phyloP scores from a whole-genome alignment of 108 stramenopile genomes.

The Fragilaria crotonensis region DNA sequence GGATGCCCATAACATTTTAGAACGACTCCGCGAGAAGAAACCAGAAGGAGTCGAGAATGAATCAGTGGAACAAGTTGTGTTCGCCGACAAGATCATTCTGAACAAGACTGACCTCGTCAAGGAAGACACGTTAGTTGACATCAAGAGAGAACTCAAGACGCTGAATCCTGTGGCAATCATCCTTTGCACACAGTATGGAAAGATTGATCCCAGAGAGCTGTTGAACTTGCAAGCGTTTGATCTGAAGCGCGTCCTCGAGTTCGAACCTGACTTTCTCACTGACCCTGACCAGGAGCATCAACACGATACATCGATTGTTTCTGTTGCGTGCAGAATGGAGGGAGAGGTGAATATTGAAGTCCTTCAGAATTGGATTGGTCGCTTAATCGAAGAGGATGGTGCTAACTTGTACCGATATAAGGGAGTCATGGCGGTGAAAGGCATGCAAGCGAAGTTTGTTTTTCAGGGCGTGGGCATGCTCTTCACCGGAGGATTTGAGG shows the following conservation, averaged over 20 bases:
- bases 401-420: constrained; percentile 91
- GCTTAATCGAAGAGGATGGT: constrained; percentile 70
- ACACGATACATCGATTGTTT: constrained; percentile 68
- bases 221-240: constrained; percentile 78
- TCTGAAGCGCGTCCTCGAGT: constrained; percentile 72
- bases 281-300: constrained; percentile 49
- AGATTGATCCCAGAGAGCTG: constrained; percentile 56
- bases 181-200: constrained; percentile 20
- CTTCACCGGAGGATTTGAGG: constrained; percentile 53
- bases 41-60: constrained; percentile 90
- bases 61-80: constrained; percentile 91
- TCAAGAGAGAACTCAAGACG: constrained; percentile 31
- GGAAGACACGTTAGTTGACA: constrained; percentile 23
- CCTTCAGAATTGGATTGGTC: constrained; percentile 57
- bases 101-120: constrained; percentile 80
- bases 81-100: constrained; percentile 77
- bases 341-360: constrained; percentile 58
- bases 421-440: constrained; percentile 85
- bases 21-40: constrained; percentile 76
- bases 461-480: constrained; percentile 94
- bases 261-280: constrained; percentile 77
- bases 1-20: constrained; percentile 84
- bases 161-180: constrained; percentile 61
- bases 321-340: constrained; percentile 50
- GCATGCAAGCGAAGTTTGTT: constrained; percentile 79